A percentile compares a stretch with the other conserved stretches of the same genome.
Conservation (phyloP, 768 basidiomycete species). For the Saitozyma podzolica region DNA sequence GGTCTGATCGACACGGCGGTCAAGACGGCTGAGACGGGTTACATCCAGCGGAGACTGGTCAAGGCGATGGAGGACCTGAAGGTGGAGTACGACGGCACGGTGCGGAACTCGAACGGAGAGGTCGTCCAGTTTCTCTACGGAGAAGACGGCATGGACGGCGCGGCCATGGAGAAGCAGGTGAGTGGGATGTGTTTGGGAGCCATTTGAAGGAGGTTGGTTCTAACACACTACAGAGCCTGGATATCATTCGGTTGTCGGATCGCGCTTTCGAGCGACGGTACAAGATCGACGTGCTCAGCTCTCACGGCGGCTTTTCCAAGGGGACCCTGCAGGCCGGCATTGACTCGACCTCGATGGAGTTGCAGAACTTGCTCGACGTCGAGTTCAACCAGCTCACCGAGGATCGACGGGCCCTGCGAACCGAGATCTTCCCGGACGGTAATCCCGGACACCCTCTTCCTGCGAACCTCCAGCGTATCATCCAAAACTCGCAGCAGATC, state of each 20-base stretch:
- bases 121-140: constrained; percentile 95
- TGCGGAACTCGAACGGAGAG: constrained; percentile 94
- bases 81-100: constrained; percentile 97
- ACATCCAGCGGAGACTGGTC: constrained; percentile 96
- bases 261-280: constrained; percentile 85
- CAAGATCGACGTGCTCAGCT: constrained; percentile 68
- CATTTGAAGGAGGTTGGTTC: neutral
- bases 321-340: constrained; percentile 83
- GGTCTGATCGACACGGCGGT: constrained; percentile 99
- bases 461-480: constrained; percentile 90
- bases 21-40: constrained; percentile 99
- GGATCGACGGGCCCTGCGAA: constrained; percentile 77
- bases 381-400: constrained; percentile 66
- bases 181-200: constrained; percentile 10
- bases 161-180: constrained; percentile 88
- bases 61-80: constrained; percentile 97
- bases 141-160: constrained; percentile 98
- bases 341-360: constrained; percentile 75
- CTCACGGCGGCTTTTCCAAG: constrained; percentile 64
- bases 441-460: constrained; percentile 85
- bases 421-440: constrained; percentile 76
- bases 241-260: constrained; percentile 79
- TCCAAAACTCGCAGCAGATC: constrained; percentile 92
- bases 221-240: constrained; percentile 60
- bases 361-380: constrained; percentile 81